phyloP scores from a whole-genome alignment of 768 basidiomycete genomes.

The Phlebiopsis flavidoalba region DNA sequence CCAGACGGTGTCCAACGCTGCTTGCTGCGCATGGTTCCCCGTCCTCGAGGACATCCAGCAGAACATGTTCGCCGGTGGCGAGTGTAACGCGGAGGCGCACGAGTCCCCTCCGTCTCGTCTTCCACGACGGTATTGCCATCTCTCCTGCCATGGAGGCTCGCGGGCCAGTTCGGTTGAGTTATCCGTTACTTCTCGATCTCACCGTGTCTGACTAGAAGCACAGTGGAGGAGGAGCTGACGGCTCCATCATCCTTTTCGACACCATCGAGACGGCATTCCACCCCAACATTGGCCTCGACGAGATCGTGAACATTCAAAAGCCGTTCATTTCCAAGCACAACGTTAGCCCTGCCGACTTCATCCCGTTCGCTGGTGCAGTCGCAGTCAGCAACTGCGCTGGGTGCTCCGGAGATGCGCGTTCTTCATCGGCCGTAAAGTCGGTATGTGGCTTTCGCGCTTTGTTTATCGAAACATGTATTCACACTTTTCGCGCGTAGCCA shows the following conservation, averaged over 20 bases:
- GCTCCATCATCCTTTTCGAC: constrained; percentile 43
- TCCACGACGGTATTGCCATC: constrained; percentile 21
- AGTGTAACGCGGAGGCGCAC: constrained; percentile 27
- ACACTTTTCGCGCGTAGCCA: constrained; percentile 3
- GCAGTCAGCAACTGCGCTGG: constrained; percentile 39
- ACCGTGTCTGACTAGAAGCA: neutral
- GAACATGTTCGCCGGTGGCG: constrained; percentile 21
- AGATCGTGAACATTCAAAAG: constrained; percentile 23
- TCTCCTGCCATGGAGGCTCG: neutral
- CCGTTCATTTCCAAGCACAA: constrained; percentile 32
- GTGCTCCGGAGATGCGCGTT: constrained; percentile 38
- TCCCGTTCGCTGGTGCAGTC: constrained; percentile 42
- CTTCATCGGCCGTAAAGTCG: constrained; percentile 31
- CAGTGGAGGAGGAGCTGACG: constrained; percentile 34
- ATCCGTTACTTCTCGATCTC: neutral
- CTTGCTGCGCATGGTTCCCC: constrained; percentile 26
- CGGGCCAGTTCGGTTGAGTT: constrained; percentile 1
- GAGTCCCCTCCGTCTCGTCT: constrained; percentile 20
- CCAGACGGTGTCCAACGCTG: constrained; percentile 21
- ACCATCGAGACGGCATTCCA: constrained; percentile 37
- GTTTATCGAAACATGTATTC: neutral
- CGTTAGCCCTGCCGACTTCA: constrained; percentile 42
- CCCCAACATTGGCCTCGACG: constrained; percentile 39
- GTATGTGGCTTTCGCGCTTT: neutral
- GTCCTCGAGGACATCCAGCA: constrained; percentile 25